Base-by-base conservation (phyloP, 768 basidiomycete species). In the Fibroporia radiculosa region DNA sequence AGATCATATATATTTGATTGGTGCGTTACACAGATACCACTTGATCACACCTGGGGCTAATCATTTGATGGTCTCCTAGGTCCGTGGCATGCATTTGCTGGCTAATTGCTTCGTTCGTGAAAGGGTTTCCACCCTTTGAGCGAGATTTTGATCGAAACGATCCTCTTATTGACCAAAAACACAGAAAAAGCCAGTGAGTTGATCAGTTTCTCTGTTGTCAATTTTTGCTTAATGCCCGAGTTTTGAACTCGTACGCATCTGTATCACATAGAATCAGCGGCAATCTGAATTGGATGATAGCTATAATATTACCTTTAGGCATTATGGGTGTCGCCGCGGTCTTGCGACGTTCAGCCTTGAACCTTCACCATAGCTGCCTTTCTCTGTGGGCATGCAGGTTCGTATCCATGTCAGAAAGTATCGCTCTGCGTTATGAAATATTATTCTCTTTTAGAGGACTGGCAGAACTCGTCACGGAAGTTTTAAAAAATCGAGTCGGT, bases 401-500 rank as follows among this genome's bases (percentile, higher is more conserved):
- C 23, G 51, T 41, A 13, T 33, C 16, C 18, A 11, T 6, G 25
- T 58, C 59, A 33, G 27, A 20, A 13, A 67, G 71, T 61, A 27
- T 62, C 55, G 26, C 12, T 48, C n/a, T 39, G 36, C 26, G 20
- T 47, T 33, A 19, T 45, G n/a, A 19, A 36, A 12, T 4, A 6
- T 45, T 27, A 25, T 10, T 42, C 26, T 44, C 38, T 35, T 33
- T 28, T 19, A 75, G 76, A 45, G 73, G 70, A 4, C 55, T 77
- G 16, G 68, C 68, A n/a, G 60, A 59, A 7, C 56, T 79, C 6
- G 57, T 77, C 34, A 80, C 78, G 1, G 70, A 70, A 34, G 62
- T 70, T 25, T 53, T 78, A 45, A 82, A 80, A 48, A 75, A 80
- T 50, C 65, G 70, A 57, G 68, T 83, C 31, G 82, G 82, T 78